phyloP scores from a whole-genome alignment of 306 rosid genomes.

The Astragalus glycyphyllos region DNA sequence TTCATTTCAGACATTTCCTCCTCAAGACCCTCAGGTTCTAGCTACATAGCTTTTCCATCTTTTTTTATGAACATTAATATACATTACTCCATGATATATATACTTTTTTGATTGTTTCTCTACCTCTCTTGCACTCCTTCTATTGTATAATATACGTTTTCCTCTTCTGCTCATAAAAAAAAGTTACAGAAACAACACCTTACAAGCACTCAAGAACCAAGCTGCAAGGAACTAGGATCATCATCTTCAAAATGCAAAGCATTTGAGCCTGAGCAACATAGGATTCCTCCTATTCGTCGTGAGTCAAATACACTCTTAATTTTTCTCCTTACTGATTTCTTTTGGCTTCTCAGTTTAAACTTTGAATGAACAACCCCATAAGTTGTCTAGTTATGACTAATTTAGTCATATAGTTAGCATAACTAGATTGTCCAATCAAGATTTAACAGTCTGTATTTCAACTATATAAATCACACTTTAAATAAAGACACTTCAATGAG shows the following conservation, averaged over 20 bases:
- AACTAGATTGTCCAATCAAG: too few relatives aligned
- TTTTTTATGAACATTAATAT: too few relatives aligned
- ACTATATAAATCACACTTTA: too few relatives aligned
- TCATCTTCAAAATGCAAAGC: conserved; percentile 76
- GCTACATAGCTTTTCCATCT: too few relatives aligned
- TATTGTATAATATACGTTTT: background rate
- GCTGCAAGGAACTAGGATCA: conserved; percentile 66
- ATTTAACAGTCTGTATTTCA: too few relatives aligned
- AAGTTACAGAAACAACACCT: conserved; percentile 59
- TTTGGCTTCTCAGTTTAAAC: conserved; percentile 10
- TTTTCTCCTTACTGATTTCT: background rate
- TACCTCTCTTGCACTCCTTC: background rate
- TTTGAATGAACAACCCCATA: background rate
- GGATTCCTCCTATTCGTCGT: conserved; percentile 93
- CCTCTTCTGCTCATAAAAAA: too few relatives aligned
- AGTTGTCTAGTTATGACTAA: too few relatives aligned
- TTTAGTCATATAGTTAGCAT: too few relatives aligned
- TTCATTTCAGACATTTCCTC: conserved; percentile 69
- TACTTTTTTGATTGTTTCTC: too few relatives aligned
- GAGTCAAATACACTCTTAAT: conserved; percentile 43
- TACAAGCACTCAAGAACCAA: conserved; percentile 58
- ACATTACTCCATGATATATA: background rate
- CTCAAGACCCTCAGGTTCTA: conserved; percentile 64
- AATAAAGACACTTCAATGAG: too few relatives aligned
- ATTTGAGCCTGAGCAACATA: conserved; percentile 65